These are phyloP conservation scores for Kwoniella bestiolae DNA, from an alignment of 768 basidiomycete species.

Conservation along the genomic window DNA sequence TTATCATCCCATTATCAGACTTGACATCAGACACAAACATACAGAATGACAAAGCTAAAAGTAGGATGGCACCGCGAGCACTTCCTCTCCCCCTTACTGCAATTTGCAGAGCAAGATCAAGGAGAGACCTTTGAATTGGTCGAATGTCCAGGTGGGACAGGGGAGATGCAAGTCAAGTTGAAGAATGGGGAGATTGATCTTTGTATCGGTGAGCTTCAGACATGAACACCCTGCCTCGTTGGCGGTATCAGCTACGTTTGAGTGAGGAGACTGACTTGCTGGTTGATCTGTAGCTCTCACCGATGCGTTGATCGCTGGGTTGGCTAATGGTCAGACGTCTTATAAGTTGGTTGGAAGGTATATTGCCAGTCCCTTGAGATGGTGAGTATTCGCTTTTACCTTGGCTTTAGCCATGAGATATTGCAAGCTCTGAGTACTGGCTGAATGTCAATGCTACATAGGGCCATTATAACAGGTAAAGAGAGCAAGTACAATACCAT, in stretches of 20 bases:
- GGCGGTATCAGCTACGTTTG: conserved; percentile 60
- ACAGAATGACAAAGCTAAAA: conserved; percentile 39
- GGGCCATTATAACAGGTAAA: conserved; percentile 92
- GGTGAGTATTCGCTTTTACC: conserved; percentile 67
- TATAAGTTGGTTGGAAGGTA: conserved; percentile 94
- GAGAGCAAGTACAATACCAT: conserved; percentile 72
- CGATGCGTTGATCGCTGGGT: conserved; percentile 86
- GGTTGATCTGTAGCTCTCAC: conserved; percentile 66
- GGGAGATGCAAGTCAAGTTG: conserved; percentile 58
- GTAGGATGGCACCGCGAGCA: conserved; percentile 63
- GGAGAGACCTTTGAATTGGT: conserved; percentile 78
- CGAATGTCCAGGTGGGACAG: conserved; percentile 72
- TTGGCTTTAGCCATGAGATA: no score
- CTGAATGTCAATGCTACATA: conserved; percentile 22
- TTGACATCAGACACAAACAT: no score
- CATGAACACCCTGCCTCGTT: conserved; percentile 27
- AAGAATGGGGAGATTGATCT: conserved; percentile 55
- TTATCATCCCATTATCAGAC: background rate
- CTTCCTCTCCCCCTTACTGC: conserved; percentile 89
- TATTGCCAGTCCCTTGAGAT: conserved; percentile 84
- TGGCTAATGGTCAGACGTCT: conserved; percentile 81
- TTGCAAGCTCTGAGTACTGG: background rate
- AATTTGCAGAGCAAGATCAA: conserved; percentile 71
- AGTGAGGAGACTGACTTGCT: conserved; percentile 62
- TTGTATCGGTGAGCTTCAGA: conserved; percentile 44